These are phyloP conservation scores for Globisporangium alternatum DNA, from an alignment of 352 stramenopile genomes.

Conservation along the genomic window DNA sequence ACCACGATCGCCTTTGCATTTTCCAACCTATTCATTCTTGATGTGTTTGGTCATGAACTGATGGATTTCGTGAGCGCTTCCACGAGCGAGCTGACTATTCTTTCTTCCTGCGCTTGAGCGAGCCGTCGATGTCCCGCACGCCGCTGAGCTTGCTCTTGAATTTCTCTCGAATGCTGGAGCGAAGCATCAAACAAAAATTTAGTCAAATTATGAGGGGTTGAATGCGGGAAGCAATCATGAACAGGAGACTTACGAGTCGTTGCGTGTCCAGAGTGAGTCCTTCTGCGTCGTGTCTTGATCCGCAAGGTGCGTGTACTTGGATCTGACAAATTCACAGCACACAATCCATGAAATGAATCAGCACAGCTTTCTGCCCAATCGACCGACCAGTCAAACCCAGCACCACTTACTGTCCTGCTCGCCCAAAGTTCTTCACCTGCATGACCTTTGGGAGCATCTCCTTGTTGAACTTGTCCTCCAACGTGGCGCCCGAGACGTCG, in stretches of 20 bases:
- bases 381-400: background rate
- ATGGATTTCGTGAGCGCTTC: background rate
- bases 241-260: constrained; percentile 45
- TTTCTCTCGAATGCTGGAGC: constrained; percentile 70
- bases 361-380: background rate
- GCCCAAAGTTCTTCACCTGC: constrained; percentile 99
- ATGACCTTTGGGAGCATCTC: constrained; percentile 94
- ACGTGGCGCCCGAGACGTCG: constrained; percentile 86
- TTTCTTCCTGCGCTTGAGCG: constrained; percentile 62
- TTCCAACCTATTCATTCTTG: background rate
- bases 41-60: background rate
- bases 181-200: background rate
- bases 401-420: constrained; percentile 80
- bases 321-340: constrained; percentile 33
- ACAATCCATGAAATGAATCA: background rate
- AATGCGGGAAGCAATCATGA: background rate
- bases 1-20: background rate
- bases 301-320: constrained; percentile 98
- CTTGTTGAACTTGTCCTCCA: constrained; percentile 94
- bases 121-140: constrained; percentile 64
- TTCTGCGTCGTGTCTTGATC: constrained; percentile 95
- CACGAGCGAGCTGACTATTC: constrained; percentile 27
- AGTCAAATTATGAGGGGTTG: background rate
- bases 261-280: constrained; percentile 73
- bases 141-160: constrained; percentile 72